Evolutionary conservation across 1,284 basidiomycete genomes (phyloP), one percentile per base, ranked within the genome.

Genomic region (Cerioporus squamosus): DNA sequence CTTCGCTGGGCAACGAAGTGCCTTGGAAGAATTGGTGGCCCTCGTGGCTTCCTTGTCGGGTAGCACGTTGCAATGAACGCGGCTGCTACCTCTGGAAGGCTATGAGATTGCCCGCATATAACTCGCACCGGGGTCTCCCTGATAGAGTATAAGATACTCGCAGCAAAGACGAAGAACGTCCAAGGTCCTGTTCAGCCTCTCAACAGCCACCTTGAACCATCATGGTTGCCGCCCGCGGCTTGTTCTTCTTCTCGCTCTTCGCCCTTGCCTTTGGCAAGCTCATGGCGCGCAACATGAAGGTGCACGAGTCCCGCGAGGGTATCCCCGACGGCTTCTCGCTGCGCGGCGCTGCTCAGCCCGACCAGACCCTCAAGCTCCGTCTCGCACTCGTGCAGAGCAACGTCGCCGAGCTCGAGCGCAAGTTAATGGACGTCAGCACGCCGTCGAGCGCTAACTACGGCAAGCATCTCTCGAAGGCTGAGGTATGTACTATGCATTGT

Each of bases 311-410:
- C 4, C 62, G 66, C 44, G 43, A 56, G 1, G 54, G 44, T 20
- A 52, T 65, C 9, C 72, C 72, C 1, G 53, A 51, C 14, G 72
- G 71, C 42, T 74, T 70, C 63, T 62, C 57, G 44, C 51, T 64
- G 46, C 68, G 77, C 7, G 69, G 74, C 26, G 64, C 68, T 14
- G 78, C 84, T 8, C 75, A 79, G 18, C 63, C 79, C 2, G 72
- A 79, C 64, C 77, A 81, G 55, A 69, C 64, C 44, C 79, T 89
- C 57, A 72, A 74, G 36, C 80, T 88, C 14, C 81, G 83, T 40
- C 83, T 90, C 61, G 86, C 79, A 14, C 80, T 92, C 22, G 79
- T 79, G 2, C 89, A 90, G 66, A 76, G 80, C n/a, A 79, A 86
- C 62, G 85, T 89, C 62, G 62, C 72, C 20, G 69, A 72, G 29